phyloP scores from a whole-genome alignment of 2,329 filamentous ascomycete genomes.

The Aspergillus tanneri region DNA sequence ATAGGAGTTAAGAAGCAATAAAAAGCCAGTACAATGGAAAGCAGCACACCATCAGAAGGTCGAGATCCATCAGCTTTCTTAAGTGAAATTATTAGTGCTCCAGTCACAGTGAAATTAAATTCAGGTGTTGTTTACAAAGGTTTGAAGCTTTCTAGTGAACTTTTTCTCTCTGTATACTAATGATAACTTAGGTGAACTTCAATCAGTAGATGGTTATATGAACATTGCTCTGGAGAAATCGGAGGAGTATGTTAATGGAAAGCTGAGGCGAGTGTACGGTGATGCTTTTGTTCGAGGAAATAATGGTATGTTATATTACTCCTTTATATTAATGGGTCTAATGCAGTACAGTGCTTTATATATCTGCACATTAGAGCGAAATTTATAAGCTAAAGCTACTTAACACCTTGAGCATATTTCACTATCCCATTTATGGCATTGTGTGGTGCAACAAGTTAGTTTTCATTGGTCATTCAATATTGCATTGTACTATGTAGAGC shows the following conservation, averaged over 20 bases:
- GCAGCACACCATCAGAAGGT: conserved; percentile 67
- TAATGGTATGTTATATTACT: conserved; percentile 64
- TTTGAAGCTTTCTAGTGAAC: conserved; percentile 34
- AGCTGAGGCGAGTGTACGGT: conserved; percentile 78
- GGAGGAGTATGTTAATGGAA: conserved; percentile 83
- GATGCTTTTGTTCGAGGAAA: conserved; percentile 96
- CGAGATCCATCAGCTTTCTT: conserved; percentile 94
- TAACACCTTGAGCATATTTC: not conserved
- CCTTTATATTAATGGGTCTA: too few species aligned
- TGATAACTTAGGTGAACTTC: conserved; percentile 70
- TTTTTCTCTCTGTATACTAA: not conserved
- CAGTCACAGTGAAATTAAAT: conserved; percentile 95
- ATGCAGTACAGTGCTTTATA: conserved; percentile 39
- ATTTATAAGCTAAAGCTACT: not conserved
- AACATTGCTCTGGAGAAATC: conserved; percentile 98
- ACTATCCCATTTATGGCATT: not conserved
- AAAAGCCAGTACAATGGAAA: conserved; percentile 62
- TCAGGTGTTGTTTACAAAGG: conserved; percentile 99
- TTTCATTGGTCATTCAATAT: too few species aligned
- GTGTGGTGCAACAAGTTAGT: not conserved
- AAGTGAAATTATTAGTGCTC: conserved; percentile 87
- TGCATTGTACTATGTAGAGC: too few species aligned
- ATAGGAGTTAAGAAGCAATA: not conserved
- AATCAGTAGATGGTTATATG: conserved; percentile 99
- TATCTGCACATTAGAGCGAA: conserved; percentile 33